Base-by-base conservation (phyloP, 148 eudicot genomes). In the Linanthus parryae region DNA sequence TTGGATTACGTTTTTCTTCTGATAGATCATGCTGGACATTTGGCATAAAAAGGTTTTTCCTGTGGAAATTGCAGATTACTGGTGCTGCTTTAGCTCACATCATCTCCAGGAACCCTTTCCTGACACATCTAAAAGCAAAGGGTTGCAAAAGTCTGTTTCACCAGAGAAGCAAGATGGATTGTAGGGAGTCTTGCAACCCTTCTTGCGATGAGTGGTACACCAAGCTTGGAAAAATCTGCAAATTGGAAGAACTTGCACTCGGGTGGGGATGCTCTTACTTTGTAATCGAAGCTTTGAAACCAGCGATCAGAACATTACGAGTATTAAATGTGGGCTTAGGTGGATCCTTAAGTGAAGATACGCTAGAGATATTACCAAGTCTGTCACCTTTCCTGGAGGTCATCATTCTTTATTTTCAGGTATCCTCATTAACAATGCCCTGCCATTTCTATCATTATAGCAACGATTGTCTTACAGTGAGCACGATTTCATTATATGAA, bases 241-340 rank as follows among this genome's bases (percentile, higher is more conserved):
- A 57, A 51, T 67, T 91, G 72, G 90, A 79, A 62, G 80, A 75
- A 58, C 59, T 87, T 55, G 66, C 74, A 40, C 52, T 77, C 33
- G 98, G 98, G 39, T 91, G 98, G 98, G 95, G 98, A 55, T 83
- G 81, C 62, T 83, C 94, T 2, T 66, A 53, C 54, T 67, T 48
- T 52, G 70, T 81, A 38, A 23, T 91, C 27, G 51, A 67, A 57
- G 67, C 70, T 42, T 34, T 83, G 50, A 72, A 57, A 53, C 82
- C 87, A 66, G 79, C 78, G 33, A 60, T 79, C 25, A 57, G 54
- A 59, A 62, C 61, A 40, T 57, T 91, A 20, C 76, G 73, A 73
- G 16, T 70, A 41, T 40, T 91, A 43, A 53, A 52, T 45, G 76
- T 91, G 31, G 98, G 98, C 59, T 69, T 91, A 62, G 98, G 98